Conservation (phyloP, 768 basidiomycete genomes). For the Mrakia frigida region DNA sequence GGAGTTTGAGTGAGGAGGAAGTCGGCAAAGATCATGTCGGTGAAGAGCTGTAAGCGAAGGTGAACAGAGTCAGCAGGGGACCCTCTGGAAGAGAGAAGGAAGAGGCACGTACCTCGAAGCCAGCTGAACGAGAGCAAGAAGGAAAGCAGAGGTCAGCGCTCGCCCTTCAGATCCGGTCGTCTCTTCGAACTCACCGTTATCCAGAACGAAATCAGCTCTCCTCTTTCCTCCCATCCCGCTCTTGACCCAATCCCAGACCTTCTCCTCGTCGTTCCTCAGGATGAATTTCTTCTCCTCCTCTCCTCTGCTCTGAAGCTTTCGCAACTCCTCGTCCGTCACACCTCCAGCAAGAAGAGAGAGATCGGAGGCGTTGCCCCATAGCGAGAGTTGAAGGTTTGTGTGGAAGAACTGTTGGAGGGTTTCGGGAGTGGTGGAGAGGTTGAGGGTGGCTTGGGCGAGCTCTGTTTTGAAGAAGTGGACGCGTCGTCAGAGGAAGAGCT, state of each 20-base stretch:
- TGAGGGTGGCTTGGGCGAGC: conserved; percentile 50
- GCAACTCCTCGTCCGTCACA: conserved; percentile 76
- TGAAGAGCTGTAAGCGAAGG: conserved; percentile 60
- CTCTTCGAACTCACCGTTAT: conserved; percentile 61
- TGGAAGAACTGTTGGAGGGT: conserved; percentile 64
- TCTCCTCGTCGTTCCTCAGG: conserved; percentile 71
- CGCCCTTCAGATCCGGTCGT: not conserved
- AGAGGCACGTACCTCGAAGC: conserved; percentile 65
- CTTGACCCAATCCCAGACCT: conserved; percentile 65
- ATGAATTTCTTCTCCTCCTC: conserved; percentile 72
- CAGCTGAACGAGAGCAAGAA: conserved; percentile 52
- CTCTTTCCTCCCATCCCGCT: conserved; percentile 36
- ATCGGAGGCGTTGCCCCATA: conserved; percentile 95
- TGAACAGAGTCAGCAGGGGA: not conserved
- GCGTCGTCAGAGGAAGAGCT: conserved; percentile 39
- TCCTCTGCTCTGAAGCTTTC: conserved; percentile 73
- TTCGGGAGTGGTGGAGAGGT: conserved; percentile 47
- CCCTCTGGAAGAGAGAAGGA: not conserved
- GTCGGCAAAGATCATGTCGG: conserved; percentile 72
- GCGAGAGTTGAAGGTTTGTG: conserved; percentile 75
- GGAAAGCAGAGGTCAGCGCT: not conserved
- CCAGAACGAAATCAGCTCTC: conserved; percentile 78
- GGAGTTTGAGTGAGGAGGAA: conserved; percentile 87
- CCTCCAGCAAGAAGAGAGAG: conserved; percentile 72
- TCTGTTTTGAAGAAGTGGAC: conserved; percentile 41